Conservation (phyloP, 352 stramenopile species). For the Globisporangium barbulae region DNA sequence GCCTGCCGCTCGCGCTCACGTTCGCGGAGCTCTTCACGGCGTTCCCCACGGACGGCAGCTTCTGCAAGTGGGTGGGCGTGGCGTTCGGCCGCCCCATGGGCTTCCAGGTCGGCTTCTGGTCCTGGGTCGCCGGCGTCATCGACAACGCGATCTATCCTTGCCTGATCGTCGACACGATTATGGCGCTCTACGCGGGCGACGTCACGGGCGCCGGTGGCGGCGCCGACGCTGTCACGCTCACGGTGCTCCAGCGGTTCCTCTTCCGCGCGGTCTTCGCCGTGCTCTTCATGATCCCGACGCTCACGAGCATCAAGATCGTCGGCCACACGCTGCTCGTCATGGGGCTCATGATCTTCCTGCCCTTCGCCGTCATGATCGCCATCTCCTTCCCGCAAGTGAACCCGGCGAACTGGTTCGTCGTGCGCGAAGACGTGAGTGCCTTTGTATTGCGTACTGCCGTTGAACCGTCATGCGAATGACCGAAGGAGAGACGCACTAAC, state of each 20-base stretch:
- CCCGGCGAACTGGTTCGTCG: constrained; percentile 60
- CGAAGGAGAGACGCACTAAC: not conserved
- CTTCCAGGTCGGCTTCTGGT: constrained; percentile 85
- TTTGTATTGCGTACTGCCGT: not conserved
- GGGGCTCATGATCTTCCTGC: constrained; percentile 65
- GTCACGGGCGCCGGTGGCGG: constrained; percentile 18
- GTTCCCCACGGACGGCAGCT: constrained; percentile 78
- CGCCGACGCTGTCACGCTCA: constrained; percentile 7
- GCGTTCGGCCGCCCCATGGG: constrained; percentile 81
- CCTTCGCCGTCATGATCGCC: constrained; percentile 54
- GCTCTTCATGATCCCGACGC: constrained; percentile 69
- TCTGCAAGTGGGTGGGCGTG: constrained; percentile 77
- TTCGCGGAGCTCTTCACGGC: constrained; percentile 79
- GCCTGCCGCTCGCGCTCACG: constrained; percentile 59
- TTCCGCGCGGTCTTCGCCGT: constrained; percentile 50
- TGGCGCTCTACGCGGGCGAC: constrained; percentile 28
- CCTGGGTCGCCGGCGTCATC: constrained; percentile 76
- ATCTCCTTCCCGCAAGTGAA: constrained; percentile 58
- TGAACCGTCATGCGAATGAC: not conserved
- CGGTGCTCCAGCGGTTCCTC: constrained; percentile 34
- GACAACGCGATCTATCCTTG: constrained; percentile 86
- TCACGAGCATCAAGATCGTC: constrained; percentile 70
- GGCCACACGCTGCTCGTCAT: constrained; percentile 59
- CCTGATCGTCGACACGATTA: constrained; percentile 74
- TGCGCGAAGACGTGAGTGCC: constrained; percentile 47